Percentiles rank a stretch among this genome's conserved stretches.
These are phyloP conservation scores for Galium porrigens DNA, from an alignment of 305 asterid species.

Conservation along the genomic window DNA sequence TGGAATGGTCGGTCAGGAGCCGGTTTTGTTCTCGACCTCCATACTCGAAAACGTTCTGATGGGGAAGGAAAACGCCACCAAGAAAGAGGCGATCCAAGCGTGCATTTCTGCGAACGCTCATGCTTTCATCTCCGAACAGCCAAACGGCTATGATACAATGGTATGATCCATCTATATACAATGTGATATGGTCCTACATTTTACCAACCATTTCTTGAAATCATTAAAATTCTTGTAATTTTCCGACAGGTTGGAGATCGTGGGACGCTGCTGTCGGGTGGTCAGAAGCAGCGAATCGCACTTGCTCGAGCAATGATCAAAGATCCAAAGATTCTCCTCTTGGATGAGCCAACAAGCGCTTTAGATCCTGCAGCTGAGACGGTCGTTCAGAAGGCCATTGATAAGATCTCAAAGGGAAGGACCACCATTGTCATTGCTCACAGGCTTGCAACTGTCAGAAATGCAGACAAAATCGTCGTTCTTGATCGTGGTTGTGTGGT, in stretches of 20 bases:
- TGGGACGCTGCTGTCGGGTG: conserved; percentile 69
- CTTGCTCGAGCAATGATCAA: conserved; percentile 75
- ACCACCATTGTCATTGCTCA: conserved; percentile 69
- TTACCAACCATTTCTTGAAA: not conserved
- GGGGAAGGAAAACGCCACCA: conserved; percentile 65
- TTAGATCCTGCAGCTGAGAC: conserved; percentile 56
- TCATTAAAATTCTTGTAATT: conserved; percentile 6
- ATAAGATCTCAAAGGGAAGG: conserved; percentile 49
- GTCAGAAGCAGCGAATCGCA: conserved; percentile 71
- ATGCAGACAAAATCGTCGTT: conserved; percentile 50
- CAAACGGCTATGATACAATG: conserved; percentile 68
- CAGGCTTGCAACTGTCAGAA: conserved; percentile 56
- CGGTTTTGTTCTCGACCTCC: conserved; percentile 55
- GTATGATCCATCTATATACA: conserved; percentile 15
- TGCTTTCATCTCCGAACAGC: conserved; percentile 46
- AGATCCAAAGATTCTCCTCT: conserved; percentile 53
- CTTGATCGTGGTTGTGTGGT: conserved; percentile 49
- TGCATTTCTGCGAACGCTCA: conserved; percentile 65
- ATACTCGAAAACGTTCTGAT: conserved; percentile 64
- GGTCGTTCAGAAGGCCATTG: conserved; percentile 61
- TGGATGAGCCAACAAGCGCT: conserved; percentile 84
- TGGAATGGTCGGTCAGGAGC: conserved; percentile 88
- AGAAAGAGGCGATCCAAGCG: conserved; percentile 52
- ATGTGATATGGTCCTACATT: not conserved
- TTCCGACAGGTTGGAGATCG: conserved; percentile 57